Conservation (phyloP, 2,329 filamentous ascomycete genomes). For the Bisporella sp. region DNA sequence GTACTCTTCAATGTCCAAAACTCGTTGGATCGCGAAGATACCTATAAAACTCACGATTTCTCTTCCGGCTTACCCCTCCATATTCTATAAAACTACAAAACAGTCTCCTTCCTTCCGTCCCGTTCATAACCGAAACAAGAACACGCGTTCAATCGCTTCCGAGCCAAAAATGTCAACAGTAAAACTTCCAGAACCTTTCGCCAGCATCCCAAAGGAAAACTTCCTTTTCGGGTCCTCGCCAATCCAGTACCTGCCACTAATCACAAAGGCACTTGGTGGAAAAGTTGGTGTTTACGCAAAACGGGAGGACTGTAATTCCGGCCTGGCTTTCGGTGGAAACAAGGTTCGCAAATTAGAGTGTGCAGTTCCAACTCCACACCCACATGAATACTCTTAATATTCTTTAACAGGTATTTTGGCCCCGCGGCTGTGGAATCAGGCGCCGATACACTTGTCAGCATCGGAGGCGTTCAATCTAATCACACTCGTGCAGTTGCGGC, state of each 20-base stretch:
- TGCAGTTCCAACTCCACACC: slow-evolving; percentile 8
- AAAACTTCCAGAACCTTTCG: slow-evolving; percentile 53
- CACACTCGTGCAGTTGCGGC: slow-evolving; percentile 63
- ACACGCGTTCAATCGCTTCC: too few species aligned
- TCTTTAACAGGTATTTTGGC: too few species aligned
- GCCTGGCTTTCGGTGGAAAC: slow-evolving; percentile 61
- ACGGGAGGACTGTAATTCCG: slow-evolving; percentile 64
- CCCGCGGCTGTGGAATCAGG: too few species aligned
- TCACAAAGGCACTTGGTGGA: too few species aligned
- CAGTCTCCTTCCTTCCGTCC: too few species aligned
- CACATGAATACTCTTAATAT: background rate
- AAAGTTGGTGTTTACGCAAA: slow-evolving; percentile 47
- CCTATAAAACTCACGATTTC: too few species aligned
- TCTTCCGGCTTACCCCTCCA: too few species aligned
- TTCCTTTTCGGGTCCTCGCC: slow-evolving; percentile 53
- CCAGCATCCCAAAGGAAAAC: slow-evolving; percentile 52
- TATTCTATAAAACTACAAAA: too few species aligned
- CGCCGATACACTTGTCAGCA: slow-evolving; percentile 54
- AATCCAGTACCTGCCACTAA: too few species aligned
- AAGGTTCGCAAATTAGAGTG: slow-evolving; percentile 63
- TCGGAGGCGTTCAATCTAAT: slow-evolving; percentile 64
- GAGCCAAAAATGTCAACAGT: slow-evolving; percentile 16
- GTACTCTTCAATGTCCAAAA: too few species aligned
- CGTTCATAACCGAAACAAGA: too few species aligned
- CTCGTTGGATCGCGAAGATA: too few species aligned